Evolutionary conservation across 148 eudicot species (phyloP).

Genomic region (Polygonum aviculare): DNA sequence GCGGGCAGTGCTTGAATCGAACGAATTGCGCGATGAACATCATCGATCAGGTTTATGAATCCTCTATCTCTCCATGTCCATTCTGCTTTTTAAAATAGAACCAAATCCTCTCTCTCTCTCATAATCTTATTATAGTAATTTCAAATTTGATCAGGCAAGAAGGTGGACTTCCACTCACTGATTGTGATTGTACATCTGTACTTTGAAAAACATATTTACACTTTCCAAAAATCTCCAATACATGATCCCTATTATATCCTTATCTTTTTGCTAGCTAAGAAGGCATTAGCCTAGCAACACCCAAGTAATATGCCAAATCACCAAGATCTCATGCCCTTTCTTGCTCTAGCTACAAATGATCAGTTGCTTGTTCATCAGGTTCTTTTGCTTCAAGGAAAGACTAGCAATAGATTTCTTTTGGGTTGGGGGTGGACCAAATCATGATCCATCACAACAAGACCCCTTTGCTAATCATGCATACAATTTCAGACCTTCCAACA

Average conservation of each 20-base stretch:
- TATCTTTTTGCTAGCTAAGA: background rate
- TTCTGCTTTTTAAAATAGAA: background rate
- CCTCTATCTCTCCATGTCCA: background rate
- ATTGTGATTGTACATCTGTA: background rate
- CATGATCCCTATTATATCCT: too few relatives aligned
- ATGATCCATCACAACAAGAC: background rate
- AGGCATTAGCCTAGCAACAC: background rate
- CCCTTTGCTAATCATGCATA: background rate
- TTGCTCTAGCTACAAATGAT: background rate
- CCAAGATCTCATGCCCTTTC: background rate
- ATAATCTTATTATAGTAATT: background rate
- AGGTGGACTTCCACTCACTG: conserved; percentile 2
- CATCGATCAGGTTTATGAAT: too few relatives aligned
- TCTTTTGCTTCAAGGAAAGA: background rate
- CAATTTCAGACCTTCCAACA: background rate
- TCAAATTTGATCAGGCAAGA: background rate
- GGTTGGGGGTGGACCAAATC: background rate
- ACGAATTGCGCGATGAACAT: background rate
- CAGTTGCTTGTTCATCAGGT: background rate
- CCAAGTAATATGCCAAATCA: background rate
- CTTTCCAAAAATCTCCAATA: background rate
- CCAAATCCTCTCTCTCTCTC: background rate
- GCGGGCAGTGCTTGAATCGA: too few relatives aligned
- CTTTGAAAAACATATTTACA: background rate
- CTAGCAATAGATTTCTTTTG: background rate